A percentile compares a stretch with the other conserved stretches of the same genome.
Conservation (phyloP, 2,329 filamentous ascomycete species). For the Hortaea sp. region DNA sequence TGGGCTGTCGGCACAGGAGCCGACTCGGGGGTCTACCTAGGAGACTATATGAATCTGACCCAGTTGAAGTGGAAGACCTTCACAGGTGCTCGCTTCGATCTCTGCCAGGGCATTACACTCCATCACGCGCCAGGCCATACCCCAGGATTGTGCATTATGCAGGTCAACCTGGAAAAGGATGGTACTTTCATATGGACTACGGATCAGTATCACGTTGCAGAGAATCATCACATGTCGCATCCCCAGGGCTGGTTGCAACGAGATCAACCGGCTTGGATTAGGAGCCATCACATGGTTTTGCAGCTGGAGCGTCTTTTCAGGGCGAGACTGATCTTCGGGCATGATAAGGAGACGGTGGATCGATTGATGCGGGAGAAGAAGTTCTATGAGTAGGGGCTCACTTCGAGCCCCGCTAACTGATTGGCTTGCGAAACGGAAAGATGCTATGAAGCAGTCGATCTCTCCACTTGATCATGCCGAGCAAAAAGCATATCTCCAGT, state of each 20-base stretch:
- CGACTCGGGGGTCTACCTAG: constrained; percentile 19
- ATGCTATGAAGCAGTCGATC: too few species aligned
- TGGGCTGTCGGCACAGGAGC: constrained; percentile 27
- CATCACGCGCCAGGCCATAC: constrained; percentile 29
- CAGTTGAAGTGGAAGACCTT: constrained; percentile 30
- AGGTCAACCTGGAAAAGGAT: constrained; percentile 26
- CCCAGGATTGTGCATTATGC: constrained; percentile 26
- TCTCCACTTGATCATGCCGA: too few species aligned
- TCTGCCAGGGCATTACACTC: constrained; percentile 25
- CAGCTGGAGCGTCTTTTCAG: background rate
- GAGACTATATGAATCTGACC: constrained; percentile 12
- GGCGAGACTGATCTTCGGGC: background rate
- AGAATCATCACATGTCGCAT: constrained; percentile 25
- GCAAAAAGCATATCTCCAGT: too few species aligned
- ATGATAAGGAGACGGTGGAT: background rate
- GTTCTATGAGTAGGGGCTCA: too few species aligned
- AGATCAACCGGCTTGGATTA: constrained; percentile 27
- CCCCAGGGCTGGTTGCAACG: constrained; percentile 30
- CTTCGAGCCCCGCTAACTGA: too few species aligned
- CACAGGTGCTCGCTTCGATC: constrained; percentile 22
- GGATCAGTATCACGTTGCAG: constrained; percentile 29
- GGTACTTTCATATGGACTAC: constrained; percentile 30
- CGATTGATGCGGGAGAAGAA: background rate
- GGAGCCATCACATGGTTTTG: background rate
- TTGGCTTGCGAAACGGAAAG: too few species aligned